phyloP scores from a whole-genome alignment of 257 asterid genomes.

The Plantago major region DNA sequence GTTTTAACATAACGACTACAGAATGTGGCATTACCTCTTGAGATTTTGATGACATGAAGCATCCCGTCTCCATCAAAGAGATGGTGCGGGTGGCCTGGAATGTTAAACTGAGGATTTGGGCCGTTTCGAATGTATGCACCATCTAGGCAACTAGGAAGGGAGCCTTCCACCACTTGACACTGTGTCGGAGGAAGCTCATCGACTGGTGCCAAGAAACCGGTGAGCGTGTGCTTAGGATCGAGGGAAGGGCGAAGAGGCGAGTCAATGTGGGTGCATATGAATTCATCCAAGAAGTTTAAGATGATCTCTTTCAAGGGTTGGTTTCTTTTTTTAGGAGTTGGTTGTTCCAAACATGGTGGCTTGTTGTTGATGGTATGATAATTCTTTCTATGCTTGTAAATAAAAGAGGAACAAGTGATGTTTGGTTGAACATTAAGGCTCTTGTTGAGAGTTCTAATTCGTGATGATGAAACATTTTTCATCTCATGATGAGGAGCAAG shows the following conservation, averaged over 20 bases:
- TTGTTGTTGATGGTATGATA: neutral
- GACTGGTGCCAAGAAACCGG: slow-evolving; percentile 47
- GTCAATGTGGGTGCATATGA: slow-evolving; percentile 32
- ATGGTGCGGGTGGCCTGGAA: slow-evolving; percentile 39
- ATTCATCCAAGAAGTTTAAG: slow-evolving; percentile 32
- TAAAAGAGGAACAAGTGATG: neutral
- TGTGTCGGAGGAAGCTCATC: slow-evolving; percentile 55
- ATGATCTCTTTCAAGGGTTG: slow-evolving; percentile 4
- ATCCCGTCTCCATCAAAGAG: slow-evolving; percentile 45
- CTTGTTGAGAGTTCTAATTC: neutral
- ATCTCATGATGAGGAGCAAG: neutral
- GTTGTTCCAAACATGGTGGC: neutral
- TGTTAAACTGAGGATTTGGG: slow-evolving; percentile 45
- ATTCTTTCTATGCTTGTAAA: neutral
- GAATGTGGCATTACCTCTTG: too few relatives aligned
- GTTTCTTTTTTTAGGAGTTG: neutral
- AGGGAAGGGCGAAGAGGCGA: slow-evolving; percentile 39
- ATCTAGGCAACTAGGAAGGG: slow-evolving; percentile 43
- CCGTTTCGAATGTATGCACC: slow-evolving; percentile 70
- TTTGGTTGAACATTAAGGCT: neutral
- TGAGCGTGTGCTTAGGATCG: slow-evolving; percentile 40
- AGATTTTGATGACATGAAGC: slow-evolving; percentile 38
- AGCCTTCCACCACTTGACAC: slow-evolving; percentile 45
- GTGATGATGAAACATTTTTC: slow-evolving; percentile 4
- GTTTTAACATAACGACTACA: slow-evolving; percentile 41